phyloP scores from a whole-genome alignment of 129 eudicot genomes.

The Flaveria bidentis region DNA sequence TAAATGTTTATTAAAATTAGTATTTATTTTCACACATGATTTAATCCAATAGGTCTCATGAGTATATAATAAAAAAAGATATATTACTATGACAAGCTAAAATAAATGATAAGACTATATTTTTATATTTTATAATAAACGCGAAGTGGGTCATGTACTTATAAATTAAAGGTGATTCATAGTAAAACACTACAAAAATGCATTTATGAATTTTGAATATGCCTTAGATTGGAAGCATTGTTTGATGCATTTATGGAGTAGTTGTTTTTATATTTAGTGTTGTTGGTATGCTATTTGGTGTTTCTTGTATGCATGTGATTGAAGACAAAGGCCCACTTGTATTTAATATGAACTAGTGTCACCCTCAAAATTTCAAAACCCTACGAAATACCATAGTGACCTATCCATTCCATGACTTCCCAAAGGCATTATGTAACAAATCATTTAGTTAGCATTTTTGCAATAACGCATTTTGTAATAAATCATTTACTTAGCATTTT shows the following conservation, averaged over 20 bases:
- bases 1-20: not conserved
- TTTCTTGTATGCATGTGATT: conserved; percentile 36
- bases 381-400: conserved; percentile 9
- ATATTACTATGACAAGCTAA: not conserved
- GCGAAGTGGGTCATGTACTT: not conserved
- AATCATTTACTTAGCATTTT: too few relatives aligned
- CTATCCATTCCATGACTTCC: not conserved
- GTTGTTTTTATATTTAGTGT: conserved; percentile 34
- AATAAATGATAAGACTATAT: not conserved
- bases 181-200: not conserved
- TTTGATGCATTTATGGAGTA: conserved; percentile 11
- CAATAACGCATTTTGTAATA: too few relatives aligned
- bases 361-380: conserved; percentile 23
- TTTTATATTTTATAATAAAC: not conserved
- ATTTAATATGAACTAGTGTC: not conserved
- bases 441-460: too few relatives aligned
- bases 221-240: conserved; percentile 19
- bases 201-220: not conserved
- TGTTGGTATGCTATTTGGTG: conserved; percentile 34
- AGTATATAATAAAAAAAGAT: not conserved
- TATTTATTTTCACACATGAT: not conserved
- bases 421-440: too few relatives aligned
- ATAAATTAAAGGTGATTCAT: not conserved
- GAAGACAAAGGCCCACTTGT: conserved; percentile 31
- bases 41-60: not conserved